phyloP scores from a whole-genome alignment of 2,329 filamentous ascomycete species.

The Paradendryphiella salina region DNA sequence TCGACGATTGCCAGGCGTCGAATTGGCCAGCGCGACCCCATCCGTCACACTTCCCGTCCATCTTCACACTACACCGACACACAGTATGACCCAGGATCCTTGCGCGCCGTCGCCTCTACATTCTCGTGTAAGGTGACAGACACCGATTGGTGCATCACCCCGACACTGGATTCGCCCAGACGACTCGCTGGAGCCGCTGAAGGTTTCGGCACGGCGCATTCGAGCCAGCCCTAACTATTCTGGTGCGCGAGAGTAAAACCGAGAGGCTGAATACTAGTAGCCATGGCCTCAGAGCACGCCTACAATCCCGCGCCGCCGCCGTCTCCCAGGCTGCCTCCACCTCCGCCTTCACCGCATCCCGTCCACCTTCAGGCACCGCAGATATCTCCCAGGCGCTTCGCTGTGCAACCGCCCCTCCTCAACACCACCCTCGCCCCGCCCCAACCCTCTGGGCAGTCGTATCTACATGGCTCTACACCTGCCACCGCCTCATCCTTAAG shows the following conservation, averaged over 20 bases:
- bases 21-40: slow-evolving; percentile 19
- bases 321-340: slow-evolving; percentile 26
- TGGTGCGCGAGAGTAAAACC: not conserved
- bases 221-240: slow-evolving; percentile 20
- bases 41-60: slow-evolving; percentile 21
- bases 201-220: slow-evolving; percentile 31
- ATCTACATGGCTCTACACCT: slow-evolving; percentile 45
- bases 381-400: slow-evolving; percentile 42
- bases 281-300: slow-evolving; percentile 14
- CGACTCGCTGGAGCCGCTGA: slow-evolving; percentile 39
- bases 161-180: slow-evolving; percentile 25
- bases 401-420: slow-evolving; percentile 49
- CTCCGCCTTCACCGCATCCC: slow-evolving; percentile 22
- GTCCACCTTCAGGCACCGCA: slow-evolving; percentile 25
- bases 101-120: slow-evolving; percentile 12
- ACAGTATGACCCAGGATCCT: slow-evolving; percentile 15
- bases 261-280: slow-evolving; percentile 15
- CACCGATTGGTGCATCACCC: slow-evolving; percentile 13
- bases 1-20: slow-evolving; percentile 20
- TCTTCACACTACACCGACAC: slow-evolving; percentile 12
- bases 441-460: slow-evolving; percentile 27
- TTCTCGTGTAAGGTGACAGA: slow-evolving; percentile 24
- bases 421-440: slow-evolving; percentile 48
- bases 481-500: slow-evolving; percentile 45
- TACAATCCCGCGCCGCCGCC: slow-evolving; percentile 21